Evolutionary conservation across 2,329 filamentous ascomycete genomes (phyloP).

Genomic region (Exophiala lecanii-corni): DNA sequence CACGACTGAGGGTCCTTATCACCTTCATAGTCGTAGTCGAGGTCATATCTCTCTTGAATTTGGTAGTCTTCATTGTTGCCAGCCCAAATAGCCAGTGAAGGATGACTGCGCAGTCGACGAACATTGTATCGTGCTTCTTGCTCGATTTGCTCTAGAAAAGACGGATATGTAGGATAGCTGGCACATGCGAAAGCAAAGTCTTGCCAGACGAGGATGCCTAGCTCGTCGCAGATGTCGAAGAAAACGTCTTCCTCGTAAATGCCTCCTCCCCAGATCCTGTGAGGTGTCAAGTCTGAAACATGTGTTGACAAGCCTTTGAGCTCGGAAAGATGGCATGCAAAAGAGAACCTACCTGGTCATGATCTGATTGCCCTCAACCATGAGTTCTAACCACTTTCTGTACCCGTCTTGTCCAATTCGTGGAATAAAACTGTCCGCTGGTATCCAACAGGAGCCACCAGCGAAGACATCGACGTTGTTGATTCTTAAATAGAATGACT

Average conservation of each 20-base stretch:
- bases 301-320: neutral
- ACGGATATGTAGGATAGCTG: conserved; percentile 64
- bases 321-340: neutral
- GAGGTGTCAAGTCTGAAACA: conserved; percentile 4
- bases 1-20: conserved; percentile 78
- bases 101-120: conserved; percentile 71
- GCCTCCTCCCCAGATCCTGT: conserved; percentile 65
- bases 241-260: conserved; percentile 72
- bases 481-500: conserved; percentile 60
- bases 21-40: conserved; percentile 68
- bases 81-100: conserved; percentile 80
- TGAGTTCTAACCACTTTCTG: conserved; percentile 55
- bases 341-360: conserved; percentile 44
- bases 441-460: conserved; percentile 63
- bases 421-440: conserved; percentile 57
- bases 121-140: conserved; percentile 63
- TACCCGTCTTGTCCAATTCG: conserved; percentile 51
- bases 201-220: conserved; percentile 81
- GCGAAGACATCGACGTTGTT: conserved; percentile 65
- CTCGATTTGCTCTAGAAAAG: conserved; percentile 59
- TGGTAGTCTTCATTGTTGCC: conserved; percentile 97
- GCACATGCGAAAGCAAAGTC: conserved; percentile 81
- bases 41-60: conserved; percentile 64
- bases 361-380: conserved; percentile 56
- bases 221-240: conserved; percentile 70